Evolutionary conservation across 1,284 basidiomycete species (phyloP), one percentile per base, ranked within the genome.

Genomic region (Leccinum solheimii): DNA sequence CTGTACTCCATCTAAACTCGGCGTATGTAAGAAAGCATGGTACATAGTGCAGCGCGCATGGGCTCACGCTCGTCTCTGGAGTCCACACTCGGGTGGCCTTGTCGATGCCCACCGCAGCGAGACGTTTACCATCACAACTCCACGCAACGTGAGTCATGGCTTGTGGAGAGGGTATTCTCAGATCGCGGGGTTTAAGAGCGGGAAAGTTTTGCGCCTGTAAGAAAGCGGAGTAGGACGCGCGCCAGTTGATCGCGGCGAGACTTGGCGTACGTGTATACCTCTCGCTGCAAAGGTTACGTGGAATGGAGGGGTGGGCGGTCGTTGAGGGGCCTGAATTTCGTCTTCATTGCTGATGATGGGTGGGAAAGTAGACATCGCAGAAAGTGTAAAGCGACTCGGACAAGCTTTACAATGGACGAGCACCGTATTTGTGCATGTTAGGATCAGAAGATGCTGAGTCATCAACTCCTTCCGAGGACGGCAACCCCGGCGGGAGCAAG

Each of bases 81-180:
- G 78, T 76, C 87, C 89, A 92, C 26, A 92, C 74, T 63, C 90
- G 78, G n/a, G 86, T 85, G n/a, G 78, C 76, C 71, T 87, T 90
- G 77, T 92, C 91, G 54, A 91, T 85, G 1, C 91, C 90, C 3
- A 90, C 90, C 14, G 85, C 89, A 8, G 87, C 89, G 14, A 92
- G 77, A 62, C 88, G 86, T 75, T 87, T 87, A 10, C 90, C 90
- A 70, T 92, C 90, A 68, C 89, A 91, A 68, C 80, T 92, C 90
- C 90, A 92, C 0, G 88, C 87, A 56, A 91, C 84, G 70, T 90
- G 88, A 55, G 80, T 87, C 79, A 91, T 87, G 1, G 83, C 79
- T 65, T 87, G 85, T 10, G 82, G 72, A 53, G 83, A 85, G 3
- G 84, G 77, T 63, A 90, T 83, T n/a, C 86, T 82, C 62, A 87